A percentile compares a stretch with the other conserved stretches of the same genome.
These are phyloP conservation scores for Psophocarpus tetragonolobus DNA, from an alignment of 306 rosid species.

Conservation along the genomic window DNA sequence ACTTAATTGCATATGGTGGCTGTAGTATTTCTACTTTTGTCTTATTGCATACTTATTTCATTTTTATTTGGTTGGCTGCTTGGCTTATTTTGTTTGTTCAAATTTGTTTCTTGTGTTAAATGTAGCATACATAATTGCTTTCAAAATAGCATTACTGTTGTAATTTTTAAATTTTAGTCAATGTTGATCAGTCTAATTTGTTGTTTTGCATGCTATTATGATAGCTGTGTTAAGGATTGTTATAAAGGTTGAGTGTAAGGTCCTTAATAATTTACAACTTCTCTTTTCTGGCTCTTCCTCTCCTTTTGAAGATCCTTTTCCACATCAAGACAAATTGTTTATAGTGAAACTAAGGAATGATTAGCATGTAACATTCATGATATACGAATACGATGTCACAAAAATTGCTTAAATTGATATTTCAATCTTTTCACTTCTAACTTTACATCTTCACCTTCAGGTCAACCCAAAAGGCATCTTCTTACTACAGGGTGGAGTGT, in stretches of 20 bases:
- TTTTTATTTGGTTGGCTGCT: not conserved
- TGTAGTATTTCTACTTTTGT: not conserved
- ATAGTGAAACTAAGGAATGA: slow-evolving; percentile 9
- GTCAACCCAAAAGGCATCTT: slow-evolving; percentile 84
- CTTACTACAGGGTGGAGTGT: slow-evolving; percentile 85
- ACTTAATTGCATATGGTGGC: not conserved
- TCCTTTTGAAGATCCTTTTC: not conserved
- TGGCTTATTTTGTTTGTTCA: slow-evolving; percentile 1
- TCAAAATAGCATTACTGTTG: not conserved
- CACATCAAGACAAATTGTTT: not conserved
- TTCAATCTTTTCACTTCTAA: slow-evolving; percentile 22
- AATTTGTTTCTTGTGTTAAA: not conserved
- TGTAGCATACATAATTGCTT: not conserved
- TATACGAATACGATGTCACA: not conserved
- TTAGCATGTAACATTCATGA: not conserved
- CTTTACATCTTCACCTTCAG: slow-evolving; percentile 36
- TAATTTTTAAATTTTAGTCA: not conserved
- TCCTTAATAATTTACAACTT: not conserved
- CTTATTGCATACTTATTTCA: not conserved
- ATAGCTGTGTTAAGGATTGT: not conserved
- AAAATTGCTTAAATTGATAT: not conserved
- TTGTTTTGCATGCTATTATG: not conserved
- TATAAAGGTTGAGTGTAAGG: not conserved
- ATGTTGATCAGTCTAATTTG: not conserved
- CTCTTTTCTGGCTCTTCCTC: slow-evolving; percentile 7